These are phyloP conservation scores for Cercis canadensis DNA, from an alignment of 306 rosid genomes.

Conservation along the genomic window DNA sequence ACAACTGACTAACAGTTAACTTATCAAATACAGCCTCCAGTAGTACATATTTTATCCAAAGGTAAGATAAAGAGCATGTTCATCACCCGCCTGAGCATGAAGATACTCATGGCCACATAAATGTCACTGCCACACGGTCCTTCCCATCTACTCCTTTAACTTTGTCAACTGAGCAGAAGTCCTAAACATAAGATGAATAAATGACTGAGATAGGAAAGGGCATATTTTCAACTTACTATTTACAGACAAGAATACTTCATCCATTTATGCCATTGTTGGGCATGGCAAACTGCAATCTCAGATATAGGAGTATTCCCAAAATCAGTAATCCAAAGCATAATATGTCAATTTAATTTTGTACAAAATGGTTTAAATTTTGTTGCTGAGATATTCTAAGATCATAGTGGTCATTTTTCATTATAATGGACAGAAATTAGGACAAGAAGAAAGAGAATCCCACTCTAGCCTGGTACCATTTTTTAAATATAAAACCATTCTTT, in stretches of 20 bases:
- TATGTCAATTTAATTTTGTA: conserved; percentile 7
- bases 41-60: not conserved
- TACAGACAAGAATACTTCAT: not conserved
- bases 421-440: too few relatives aligned
- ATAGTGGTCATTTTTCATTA: too few relatives aligned
- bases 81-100: conserved; percentile 1
- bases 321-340: not conserved
- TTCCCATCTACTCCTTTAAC: conserved; percentile 88
- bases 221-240: too few relatives aligned
- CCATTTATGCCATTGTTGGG: conserved; percentile 2
- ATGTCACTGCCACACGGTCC: conserved; percentile 81
- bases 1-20: not conserved
- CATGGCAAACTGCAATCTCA: not conserved
- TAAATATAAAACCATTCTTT: too few relatives aligned
- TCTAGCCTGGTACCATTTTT: too few relatives aligned
- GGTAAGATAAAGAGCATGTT: conserved; percentile 12
- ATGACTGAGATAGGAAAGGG: conserved; percentile 14
- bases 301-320: conserved; percentile 9
- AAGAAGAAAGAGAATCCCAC: not conserved
- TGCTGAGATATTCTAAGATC: conserved; percentile 4
- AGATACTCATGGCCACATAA: conserved; percentile 45
- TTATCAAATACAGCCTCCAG: conserved; percentile 15
- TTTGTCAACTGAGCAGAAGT: conserved; percentile 96
- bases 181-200: conserved; percentile 53
- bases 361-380: not conserved